A percentile compares a stretch with the other conserved stretches of the same genome.
These are phyloP conservation scores for Mycena latifolia DNA, from an alignment of 768 basidiomycete genomes.

Conservation along the genomic window DNA sequence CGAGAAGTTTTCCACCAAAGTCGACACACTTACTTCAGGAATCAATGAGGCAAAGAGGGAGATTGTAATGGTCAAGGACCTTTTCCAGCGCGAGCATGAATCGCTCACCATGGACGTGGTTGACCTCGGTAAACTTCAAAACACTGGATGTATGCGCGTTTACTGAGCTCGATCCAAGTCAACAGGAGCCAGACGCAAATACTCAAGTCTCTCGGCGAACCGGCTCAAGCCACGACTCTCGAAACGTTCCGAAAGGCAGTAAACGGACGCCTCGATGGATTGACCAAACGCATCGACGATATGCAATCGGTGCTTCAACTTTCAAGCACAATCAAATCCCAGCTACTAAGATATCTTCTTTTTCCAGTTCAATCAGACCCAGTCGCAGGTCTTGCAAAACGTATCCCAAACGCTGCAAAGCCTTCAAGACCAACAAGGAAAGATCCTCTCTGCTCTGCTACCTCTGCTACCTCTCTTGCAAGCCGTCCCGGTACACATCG, in stretches of 20 bases:
- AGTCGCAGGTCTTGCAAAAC: constrained; percentile 60
- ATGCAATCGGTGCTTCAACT: constrained; percentile 59
- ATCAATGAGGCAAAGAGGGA: constrained; percentile 67
- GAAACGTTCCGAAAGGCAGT: constrained; percentile 57
- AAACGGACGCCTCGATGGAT: constrained; percentile 54
- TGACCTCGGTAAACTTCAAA: constrained; percentile 62
- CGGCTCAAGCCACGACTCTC: constrained; percentile 60
- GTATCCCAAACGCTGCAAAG: constrained; percentile 69
- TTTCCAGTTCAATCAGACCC: constrained; percentile 60
- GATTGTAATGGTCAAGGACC: constrained; percentile 62
- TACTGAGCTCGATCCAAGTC: constrained; percentile 53
- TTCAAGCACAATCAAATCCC: neutral
- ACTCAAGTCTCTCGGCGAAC: constrained; percentile 67
- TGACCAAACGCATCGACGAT: constrained; percentile 69
- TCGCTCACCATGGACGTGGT: constrained; percentile 65
- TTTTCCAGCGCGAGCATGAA: constrained; percentile 74
- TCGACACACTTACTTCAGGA: constrained; percentile 62
- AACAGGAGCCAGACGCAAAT: constrained; percentile 74
- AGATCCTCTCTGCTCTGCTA: constrained; percentile 64
- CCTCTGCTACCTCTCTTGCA: constrained; percentile 75
- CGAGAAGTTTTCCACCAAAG: constrained; percentile 72
- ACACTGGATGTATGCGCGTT: constrained; percentile 26
- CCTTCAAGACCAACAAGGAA: constrained; percentile 72
- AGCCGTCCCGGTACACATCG: constrained; percentile 68
- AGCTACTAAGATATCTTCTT: neutral